These are phyloP conservation scores for Aethionema arabicum DNA, from an alignment of 345 rosid genomes.

Conservation along the genomic window DNA sequence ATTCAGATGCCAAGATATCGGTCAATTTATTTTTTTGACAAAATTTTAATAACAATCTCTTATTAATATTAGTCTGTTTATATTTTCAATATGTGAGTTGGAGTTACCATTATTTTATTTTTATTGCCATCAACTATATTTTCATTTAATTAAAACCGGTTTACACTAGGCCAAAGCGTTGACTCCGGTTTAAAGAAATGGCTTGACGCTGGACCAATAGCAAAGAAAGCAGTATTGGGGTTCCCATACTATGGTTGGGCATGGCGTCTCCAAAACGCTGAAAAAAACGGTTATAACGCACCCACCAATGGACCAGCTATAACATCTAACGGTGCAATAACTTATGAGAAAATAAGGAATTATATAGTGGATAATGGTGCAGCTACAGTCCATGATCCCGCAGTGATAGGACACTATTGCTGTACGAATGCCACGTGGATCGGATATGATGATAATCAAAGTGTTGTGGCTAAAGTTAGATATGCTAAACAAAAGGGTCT, in stretches of 20 bases:
- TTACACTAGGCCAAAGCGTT: neutral
- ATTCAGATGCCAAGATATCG: too few species aligned
- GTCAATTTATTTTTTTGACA: too few species aligned
- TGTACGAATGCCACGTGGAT: conserved; percentile 44
- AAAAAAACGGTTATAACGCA: conserved; percentile 40
- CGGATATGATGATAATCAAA: conserved; percentile 43
- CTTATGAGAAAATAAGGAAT: conserved; percentile 25
- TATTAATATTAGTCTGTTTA: conserved; percentile 15
- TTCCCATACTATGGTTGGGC: conserved; percentile 36
- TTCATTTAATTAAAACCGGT: neutral
- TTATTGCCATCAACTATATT: too few species aligned
- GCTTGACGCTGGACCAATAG: too few species aligned
- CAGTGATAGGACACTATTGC: conserved; percentile 40
- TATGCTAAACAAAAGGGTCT: conserved; percentile 39
- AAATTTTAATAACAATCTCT: too few species aligned
- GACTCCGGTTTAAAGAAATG: too few species aligned
- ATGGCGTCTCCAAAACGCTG: conserved; percentile 42
- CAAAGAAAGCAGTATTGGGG: too few species aligned
- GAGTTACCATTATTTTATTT: too few species aligned
- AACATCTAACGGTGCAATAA: conserved; percentile 18
- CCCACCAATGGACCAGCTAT: conserved; percentile 38
- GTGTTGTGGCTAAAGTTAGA: conserved; percentile 37
- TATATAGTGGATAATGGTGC: conserved; percentile 35
- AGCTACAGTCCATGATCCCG: conserved; percentile 33
- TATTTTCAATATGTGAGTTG: neutral